A percentile compares a stretch with the other conserved stretches of the same genome.
phyloP scores from a whole-genome alignment of 768 basidiomycete genomes.

The Sarcodon sp. region DNA sequence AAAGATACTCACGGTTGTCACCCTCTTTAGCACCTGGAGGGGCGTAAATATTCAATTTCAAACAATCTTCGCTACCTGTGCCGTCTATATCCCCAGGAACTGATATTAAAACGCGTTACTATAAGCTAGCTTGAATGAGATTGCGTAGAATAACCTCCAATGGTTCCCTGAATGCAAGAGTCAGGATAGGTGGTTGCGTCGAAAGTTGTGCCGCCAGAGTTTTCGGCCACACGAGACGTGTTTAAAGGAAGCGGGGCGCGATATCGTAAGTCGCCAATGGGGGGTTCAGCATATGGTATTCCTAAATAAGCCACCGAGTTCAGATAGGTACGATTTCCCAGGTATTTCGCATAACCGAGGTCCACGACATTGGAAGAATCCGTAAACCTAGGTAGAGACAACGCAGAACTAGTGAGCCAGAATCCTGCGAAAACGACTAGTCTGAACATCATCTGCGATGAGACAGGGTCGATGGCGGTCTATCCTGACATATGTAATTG shows the following conservation, averaged over 20 bases:
- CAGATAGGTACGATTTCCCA: slow-evolving; percentile 36
- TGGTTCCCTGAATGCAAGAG: slow-evolving; percentile 45
- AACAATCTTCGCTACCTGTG: slow-evolving; percentile 53
- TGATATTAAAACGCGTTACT: too few relatives aligned
- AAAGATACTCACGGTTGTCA: slow-evolving; percentile 28
- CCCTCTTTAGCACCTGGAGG: slow-evolving; percentile 32
- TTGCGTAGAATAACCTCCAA: too few relatives aligned
- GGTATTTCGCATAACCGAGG: slow-evolving; percentile 45
- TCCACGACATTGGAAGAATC: slow-evolving; percentile 22
- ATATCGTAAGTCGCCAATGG: slow-evolving; percentile 18
- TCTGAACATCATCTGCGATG: too few relatives aligned
- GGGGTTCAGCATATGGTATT: slow-evolving; percentile 24
- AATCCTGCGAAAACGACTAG: too few relatives aligned
- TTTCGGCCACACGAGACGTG: slow-evolving; percentile 25
- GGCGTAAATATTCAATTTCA: slow-evolving; percentile 55
- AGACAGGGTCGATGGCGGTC: too few relatives aligned
- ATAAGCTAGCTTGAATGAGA: too few relatives aligned
- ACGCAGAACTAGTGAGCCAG: too few relatives aligned
- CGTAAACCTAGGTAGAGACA: too few relatives aligned
- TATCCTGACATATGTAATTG: too few relatives aligned
- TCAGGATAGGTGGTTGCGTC: slow-evolving; percentile 41
- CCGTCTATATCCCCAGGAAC: slow-evolving; percentile 38
- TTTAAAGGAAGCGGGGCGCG: slow-evolving; percentile 42
- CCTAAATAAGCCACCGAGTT: slow-evolving; percentile 44
- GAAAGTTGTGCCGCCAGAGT: slow-evolving; percentile 25